These are phyloP conservation scores for Aspergillus sp. DNA, from an alignment of 2,329 filamentous ascomycete species.

Conservation along the genomic window DNA sequence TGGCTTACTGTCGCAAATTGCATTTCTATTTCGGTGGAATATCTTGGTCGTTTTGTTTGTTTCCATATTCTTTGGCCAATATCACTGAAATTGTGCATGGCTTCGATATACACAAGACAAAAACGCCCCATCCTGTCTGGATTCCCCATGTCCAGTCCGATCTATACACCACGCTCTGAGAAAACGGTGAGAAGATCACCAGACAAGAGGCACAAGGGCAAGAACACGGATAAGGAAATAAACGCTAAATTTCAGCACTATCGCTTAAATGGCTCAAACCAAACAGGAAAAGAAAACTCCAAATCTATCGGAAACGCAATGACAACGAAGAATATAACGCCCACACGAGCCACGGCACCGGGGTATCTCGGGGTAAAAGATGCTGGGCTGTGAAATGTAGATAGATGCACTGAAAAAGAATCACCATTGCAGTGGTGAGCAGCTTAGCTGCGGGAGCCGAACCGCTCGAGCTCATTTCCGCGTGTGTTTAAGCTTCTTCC, in stretches of 20 bases:
- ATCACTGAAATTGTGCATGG: too few species aligned
- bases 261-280: neutral
- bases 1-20: too few species aligned
- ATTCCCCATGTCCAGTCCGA: too few species aligned
- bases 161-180: too few species aligned
- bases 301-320: constrained; percentile 3
- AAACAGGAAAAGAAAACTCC: constrained; percentile 1
- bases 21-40: too few species aligned
- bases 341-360: constrained; percentile 13
- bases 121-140: too few species aligned
- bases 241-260: neutral
- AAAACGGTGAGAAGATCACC: neutral
- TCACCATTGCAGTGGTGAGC: too few species aligned
- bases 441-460: too few species aligned
- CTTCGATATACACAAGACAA: too few species aligned
- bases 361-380: constrained; percentile 15
- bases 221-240: neutral
- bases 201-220: neutral
- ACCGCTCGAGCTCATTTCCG: constrained; percentile 13
- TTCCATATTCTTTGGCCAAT: too few species aligned
- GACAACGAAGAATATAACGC: constrained; percentile 17
- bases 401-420: neutral
- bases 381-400: constrained; percentile 4
- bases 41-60: too few species aligned
- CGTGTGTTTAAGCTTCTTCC: constrained; percentile 27